Conservation (phyloP, 805 yeast genomes). For the Lipomyces mesembrius region DNA sequence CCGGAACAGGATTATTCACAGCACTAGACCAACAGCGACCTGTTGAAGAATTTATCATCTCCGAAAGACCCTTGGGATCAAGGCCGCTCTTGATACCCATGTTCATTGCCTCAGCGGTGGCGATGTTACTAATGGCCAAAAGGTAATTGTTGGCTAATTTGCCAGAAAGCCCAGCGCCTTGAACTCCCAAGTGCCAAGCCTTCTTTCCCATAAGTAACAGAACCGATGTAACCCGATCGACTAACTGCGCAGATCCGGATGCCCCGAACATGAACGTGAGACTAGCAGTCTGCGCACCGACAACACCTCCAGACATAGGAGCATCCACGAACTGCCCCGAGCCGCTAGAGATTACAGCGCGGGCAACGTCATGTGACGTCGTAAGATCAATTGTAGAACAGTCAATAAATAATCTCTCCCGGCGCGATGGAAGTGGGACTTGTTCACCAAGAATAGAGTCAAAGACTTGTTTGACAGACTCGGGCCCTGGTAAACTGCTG, state of each 20-base stretch:
- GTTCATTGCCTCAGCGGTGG: conserved; percentile 9
- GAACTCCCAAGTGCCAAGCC: conserved; percentile 8
- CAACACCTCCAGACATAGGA: conserved; percentile 9
- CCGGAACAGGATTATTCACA: conserved; percentile 9
- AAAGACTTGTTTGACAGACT: conserved; percentile 5
- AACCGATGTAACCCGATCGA: conserved; percentile 4
- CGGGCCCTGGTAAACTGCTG: conserved; percentile 5
- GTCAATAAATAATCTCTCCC: conserved; percentile 9
- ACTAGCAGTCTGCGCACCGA: conserved; percentile 7
- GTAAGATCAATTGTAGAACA: conserved; percentile 6
- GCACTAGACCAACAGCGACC: conserved; percentile 12
- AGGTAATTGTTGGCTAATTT: conserved; percentile 6
- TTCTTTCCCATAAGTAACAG: conserved; percentile 9
- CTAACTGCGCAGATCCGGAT: conserved; percentile 4
- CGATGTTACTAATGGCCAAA: conserved; percentile 6
- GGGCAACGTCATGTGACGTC: conserved; percentile 7
- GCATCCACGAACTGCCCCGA: conserved; percentile 7
- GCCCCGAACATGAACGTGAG: conserved; percentile 9
- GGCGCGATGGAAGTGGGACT: not conserved
- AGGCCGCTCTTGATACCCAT: conserved; percentile 10
- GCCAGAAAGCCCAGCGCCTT: conserved; percentile 5
- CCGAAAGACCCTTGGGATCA: conserved; percentile 9
- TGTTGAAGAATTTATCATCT: conserved; percentile 6
- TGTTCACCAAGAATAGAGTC: not conserved
- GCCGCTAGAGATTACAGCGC: conserved; percentile 3